These are phyloP conservation scores for Sporothrix luriei DNA, from an alignment of 2,329 filamentous ascomycete species.

Conservation along the genomic window DNA sequence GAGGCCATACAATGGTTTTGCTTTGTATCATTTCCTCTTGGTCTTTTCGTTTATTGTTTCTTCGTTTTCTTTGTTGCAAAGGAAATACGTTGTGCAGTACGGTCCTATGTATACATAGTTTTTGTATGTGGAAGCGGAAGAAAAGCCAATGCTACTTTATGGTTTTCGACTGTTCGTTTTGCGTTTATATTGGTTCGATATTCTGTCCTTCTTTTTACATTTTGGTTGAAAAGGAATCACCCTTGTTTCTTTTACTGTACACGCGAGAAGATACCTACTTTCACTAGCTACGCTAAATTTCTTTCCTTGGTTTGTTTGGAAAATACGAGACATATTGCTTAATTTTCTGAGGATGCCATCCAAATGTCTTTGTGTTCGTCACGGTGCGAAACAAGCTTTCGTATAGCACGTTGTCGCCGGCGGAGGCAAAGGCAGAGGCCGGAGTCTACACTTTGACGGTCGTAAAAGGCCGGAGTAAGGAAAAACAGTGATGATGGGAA, in stretches of 20 bases:
- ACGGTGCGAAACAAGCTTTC: background rate
- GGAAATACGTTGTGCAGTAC: slow-evolving; percentile 17
- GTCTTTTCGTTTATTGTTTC: background rate
- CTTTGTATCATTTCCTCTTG: slow-evolving; percentile 1
- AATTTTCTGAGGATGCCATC: too few relatives aligned
- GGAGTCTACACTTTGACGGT: too few relatives aligned
- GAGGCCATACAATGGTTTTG: slow-evolving; percentile 1
- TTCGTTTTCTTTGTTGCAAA: background rate
- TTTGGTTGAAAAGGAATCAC: background rate
- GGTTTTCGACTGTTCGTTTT: background rate
- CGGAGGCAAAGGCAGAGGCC: too few relatives aligned
- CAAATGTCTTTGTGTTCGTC: too few relatives aligned
- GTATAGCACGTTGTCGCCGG: background rate
- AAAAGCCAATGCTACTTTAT: slow-evolving; percentile 5
- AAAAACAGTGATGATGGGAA: too few relatives aligned
- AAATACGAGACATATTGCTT: too few relatives aligned
- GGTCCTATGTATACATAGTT: slow-evolving; percentile 19
- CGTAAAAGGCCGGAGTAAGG: too few relatives aligned
- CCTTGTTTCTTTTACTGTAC: slow-evolving; percentile 25
- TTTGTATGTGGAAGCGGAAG: background rate
- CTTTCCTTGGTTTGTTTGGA: background rate
- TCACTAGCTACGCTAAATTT: background rate
- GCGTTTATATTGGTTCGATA: background rate
- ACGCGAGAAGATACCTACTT: slow-evolving; percentile 32
- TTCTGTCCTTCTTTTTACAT: background rate